Evolutionary conservation across 495 filamentous ascomycete genomes (phyloP), one percentile per base, ranked within the genome.

Genomic region (Achaetomiella virescens): DNA sequence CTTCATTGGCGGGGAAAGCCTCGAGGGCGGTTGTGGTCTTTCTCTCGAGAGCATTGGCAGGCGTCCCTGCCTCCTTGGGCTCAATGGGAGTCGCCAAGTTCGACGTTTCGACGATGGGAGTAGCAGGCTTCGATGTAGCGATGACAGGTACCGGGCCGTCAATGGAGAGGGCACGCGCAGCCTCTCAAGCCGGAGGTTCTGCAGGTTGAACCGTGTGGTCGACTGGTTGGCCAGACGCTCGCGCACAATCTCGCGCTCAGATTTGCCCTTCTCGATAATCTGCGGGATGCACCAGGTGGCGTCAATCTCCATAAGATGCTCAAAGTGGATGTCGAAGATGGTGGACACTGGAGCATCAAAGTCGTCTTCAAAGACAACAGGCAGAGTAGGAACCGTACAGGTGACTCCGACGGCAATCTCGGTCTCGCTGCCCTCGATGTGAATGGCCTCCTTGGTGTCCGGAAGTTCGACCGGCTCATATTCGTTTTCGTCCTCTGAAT

Each of bases 311-410:
- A 59, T 4, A 15, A 59, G 18, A 0, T 3, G 9, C 36, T 54
- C 45, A 15, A 59, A 36, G 3, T 31, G 3, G 10, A 2, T 5
- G 21, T 38, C 25, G 9, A 50, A 17, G 17, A 29, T 20, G 27
- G 41, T 49, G 2, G 57, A 54, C 4, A 38, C 24, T 2, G 42
- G 11, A 2, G 57, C 50, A 45, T 59, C 57, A 40, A 54, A 59
- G 17, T 59, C 57, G 21, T 59, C 57, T 17, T 59, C 57, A 17
- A 24, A 18, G 27, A 54, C 24, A 6, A 59, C 18, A 22, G 44
- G 43, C 18, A n/a, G 50, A 2, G n/a, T 20, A 11, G 27, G 22
- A 20, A 35, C 20, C 14, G 27, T 11, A 10, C 38, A 24, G 27
- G 14, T 15, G 20, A 20, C 2, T 3, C 14, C 17, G 12, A 17